Conservation (phyloP, 306 rosid genomes). For the Boehmeria nivea region DNA sequence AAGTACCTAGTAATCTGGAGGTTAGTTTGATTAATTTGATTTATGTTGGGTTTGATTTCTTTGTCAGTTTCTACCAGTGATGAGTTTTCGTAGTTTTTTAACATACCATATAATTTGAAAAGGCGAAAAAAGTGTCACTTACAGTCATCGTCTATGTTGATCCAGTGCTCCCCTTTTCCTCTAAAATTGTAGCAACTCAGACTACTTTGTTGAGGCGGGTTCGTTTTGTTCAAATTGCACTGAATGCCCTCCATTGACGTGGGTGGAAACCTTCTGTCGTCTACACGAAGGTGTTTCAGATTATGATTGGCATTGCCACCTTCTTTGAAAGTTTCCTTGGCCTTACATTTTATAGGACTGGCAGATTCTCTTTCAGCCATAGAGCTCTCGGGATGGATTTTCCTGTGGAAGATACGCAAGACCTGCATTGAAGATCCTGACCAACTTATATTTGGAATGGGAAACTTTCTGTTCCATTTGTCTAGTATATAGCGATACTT, state of each 20-base stretch:
- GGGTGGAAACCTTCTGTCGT: constrained; percentile 22
- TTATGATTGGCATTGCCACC: constrained; percentile 25
- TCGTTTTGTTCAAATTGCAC: constrained; percentile 29
- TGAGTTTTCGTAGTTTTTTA: too few relatives aligned
- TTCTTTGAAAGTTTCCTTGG: constrained; percentile 26
- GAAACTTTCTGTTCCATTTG: too few relatives aligned
- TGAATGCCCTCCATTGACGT: constrained; percentile 31
- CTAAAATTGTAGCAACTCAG: constrained; percentile 31
- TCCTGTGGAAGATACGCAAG: constrained; percentile 56
- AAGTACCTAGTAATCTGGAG: too few relatives aligned
- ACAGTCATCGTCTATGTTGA: constrained; percentile 89
- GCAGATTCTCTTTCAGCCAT: constrained; percentile 25
- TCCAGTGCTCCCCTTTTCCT: constrained; percentile 76
- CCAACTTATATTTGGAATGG: constrained; percentile 12
- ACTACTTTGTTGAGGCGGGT: constrained; percentile 35
- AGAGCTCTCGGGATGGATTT: constrained; percentile 62
- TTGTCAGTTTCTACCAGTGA: too few relatives aligned
- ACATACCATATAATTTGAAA: too few relatives aligned
- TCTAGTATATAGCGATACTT: neutral
- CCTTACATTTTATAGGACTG: constrained; percentile 32
- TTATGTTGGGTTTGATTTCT: too few relatives aligned
- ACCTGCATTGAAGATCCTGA: constrained; percentile 47
- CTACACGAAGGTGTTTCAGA: constrained; percentile 25
- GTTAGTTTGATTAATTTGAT: too few relatives aligned
- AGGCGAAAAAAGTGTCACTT: constrained; percentile 39